Evolutionary conservation across 2,329 filamentous ascomycete species (phyloP).

Genomic region (Alternaria sp.): DNA sequence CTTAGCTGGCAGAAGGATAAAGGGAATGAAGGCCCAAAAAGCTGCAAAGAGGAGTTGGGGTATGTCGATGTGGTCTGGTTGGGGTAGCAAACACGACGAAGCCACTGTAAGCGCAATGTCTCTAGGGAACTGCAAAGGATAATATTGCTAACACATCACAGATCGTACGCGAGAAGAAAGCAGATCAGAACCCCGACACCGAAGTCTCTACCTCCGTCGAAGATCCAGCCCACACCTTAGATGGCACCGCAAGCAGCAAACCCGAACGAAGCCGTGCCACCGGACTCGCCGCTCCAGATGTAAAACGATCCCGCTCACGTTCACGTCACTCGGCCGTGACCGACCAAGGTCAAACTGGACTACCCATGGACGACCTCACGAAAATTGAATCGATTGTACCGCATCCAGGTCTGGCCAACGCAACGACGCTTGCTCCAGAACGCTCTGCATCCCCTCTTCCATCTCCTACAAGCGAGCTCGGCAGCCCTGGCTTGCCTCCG

Average conservation of each 20-base stretch:
- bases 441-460: constrained; percentile 36
- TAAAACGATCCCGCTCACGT: constrained; percentile 35
- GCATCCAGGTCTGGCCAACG: constrained; percentile 36
- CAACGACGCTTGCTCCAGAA: constrained; percentile 40
- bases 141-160: constrained; percentile 21
- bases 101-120: constrained; percentile 64
- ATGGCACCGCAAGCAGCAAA: constrained; percentile 47
- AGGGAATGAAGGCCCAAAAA: constrained; percentile 57
- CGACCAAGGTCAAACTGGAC: constrained; percentile 43
- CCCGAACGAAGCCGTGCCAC: constrained; percentile 19
- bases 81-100: constrained; percentile 90
- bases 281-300: constrained; percentile 9
- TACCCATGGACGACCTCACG: constrained; percentile 32
- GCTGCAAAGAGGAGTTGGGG: constrained; percentile 75
- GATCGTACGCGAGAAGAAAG: constrained; percentile 47
- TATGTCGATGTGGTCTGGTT: constrained; percentile 83
- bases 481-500: constrained; percentile 2
- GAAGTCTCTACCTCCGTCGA: constrained; percentile 41
- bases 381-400: constrained; percentile 29
- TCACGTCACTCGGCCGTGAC: constrained; percentile 45
- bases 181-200: constrained; percentile 34
- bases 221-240: constrained; percentile 22
- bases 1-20: constrained; percentile 73
- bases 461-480: constrained; percentile 19
- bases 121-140: background rate